phyloP scores from a whole-genome alignment of 805 yeast genomes.

The Pichia exigua region DNA sequence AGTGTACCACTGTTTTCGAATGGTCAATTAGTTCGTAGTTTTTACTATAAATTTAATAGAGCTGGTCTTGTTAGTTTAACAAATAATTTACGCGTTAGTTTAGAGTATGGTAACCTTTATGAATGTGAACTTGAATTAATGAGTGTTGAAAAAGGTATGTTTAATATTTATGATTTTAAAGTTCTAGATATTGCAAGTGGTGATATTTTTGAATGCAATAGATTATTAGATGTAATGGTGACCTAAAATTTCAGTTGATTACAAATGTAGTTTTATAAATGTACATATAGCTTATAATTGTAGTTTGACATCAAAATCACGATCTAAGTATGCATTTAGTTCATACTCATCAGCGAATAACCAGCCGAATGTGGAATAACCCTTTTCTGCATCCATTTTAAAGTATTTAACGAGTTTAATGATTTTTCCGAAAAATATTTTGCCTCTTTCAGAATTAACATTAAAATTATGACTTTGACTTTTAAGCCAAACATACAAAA shows the following conservation, averaged over 20 bases:
- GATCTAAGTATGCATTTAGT: constrained; percentile 13
- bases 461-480: constrained; percentile 13
- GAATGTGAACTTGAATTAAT: constrained; percentile 55
- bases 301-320: constrained; percentile 7
- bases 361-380: constrained; percentile 23
- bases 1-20: constrained; percentile 26
- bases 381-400: constrained; percentile 16
- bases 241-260: constrained; percentile 14
- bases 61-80: constrained; percentile 56
- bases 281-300: neutral
- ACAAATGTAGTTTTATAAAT: neutral
- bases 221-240: constrained; percentile 61
- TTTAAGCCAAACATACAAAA: constrained; percentile 23
- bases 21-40: constrained; percentile 20
- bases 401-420: constrained; percentile 20
- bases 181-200: constrained; percentile 57
- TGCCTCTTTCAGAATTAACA: constrained; percentile 12
- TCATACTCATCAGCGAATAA: constrained; percentile 23
- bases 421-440: constrained; percentile 13
- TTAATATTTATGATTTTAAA: constrained; percentile 55
- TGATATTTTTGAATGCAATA: constrained; percentile 64
- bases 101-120: constrained; percentile 53
- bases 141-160: constrained; percentile 59
- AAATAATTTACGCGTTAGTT: constrained; percentile 54
- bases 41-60: constrained; percentile 32